Conservation (phyloP, 768 basidiomycete species). For the Cystofilobasidium ferigula region DNA sequence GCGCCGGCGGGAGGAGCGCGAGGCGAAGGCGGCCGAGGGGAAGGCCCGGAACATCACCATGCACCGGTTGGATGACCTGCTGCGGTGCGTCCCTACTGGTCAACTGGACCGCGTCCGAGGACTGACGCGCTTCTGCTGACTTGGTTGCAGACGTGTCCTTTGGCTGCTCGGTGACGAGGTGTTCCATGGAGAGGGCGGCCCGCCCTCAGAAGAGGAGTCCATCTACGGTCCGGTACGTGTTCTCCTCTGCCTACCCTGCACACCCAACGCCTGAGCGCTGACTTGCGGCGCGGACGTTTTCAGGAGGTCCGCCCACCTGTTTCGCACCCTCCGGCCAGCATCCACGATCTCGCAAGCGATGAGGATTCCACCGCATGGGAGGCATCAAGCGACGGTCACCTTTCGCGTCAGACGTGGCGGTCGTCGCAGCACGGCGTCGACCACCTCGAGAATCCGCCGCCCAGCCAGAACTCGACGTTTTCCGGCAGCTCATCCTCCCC, state of each 20-base stretch:
- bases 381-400: background rate
- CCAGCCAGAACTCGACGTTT: background rate
- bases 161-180: slow-evolving; percentile 20
- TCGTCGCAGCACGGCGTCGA: background rate
- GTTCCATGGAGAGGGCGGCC: slow-evolving; percentile 15
- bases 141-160: background rate
- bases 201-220: slow-evolving; percentile 7
- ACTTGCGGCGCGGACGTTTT: background rate
- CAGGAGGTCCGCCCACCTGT: background rate
- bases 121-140: background rate
- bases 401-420: background rate
- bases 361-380: background rate
- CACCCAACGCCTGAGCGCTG: too few relatives aligned
- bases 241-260: background rate
- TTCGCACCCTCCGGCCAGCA: background rate
- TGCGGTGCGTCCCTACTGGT: background rate
- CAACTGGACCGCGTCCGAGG: background rate
- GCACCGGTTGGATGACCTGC: slow-evolving; percentile 11
- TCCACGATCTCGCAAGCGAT: background rate
- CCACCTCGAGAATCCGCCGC: background rate
- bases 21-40: background rate
- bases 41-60: slow-evolving; percentile 5
- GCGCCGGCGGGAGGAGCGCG: slow-evolving; percentile 12
- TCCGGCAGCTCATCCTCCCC: background rate
- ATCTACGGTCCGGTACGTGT: slow-evolving; percentile 10